These are phyloP conservation scores for Syzygium aqueum DNA, from an alignment of 345 rosid genomes.

Conservation along the genomic window DNA sequence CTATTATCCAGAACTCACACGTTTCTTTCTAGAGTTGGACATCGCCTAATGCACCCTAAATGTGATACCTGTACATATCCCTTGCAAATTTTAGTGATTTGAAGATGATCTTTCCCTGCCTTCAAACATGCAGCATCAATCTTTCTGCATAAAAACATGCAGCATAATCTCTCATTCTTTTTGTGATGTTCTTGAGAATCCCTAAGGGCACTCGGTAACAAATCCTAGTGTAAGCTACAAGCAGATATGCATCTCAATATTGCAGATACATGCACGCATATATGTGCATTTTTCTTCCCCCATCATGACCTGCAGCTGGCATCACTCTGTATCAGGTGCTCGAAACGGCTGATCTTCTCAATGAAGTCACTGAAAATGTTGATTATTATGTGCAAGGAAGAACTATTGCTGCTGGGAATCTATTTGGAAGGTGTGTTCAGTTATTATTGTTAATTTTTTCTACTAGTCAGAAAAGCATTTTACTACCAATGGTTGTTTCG, in stretches of 20 bases:
- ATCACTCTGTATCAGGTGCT: conserved; percentile 45
- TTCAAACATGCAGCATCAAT: not conserved
- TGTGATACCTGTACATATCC: not conserved
- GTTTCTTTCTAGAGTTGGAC: not conserved
- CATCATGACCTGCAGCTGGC: not conserved
- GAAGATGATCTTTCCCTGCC: not conserved
- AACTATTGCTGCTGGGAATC: conserved; percentile 92
- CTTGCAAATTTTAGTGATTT: not conserved
- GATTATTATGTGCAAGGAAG: conserved; percentile 97
- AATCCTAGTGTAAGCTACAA: not conserved
- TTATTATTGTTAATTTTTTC: not conserved
- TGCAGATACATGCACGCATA: not conserved
- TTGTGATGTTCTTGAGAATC: not conserved
- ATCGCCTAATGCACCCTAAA: not conserved
- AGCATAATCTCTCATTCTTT: not conserved
- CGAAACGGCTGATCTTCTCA: conserved; percentile 93
- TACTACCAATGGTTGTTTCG: not conserved
- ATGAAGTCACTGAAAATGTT: conserved; percentile 98
- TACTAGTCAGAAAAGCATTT: not conserved
- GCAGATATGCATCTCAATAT: not conserved
- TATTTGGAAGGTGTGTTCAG: conserved; percentile 75
- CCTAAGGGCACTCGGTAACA: not conserved
- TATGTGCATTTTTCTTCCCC: not conserved
- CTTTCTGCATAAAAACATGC: not conserved
- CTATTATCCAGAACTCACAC: not conserved